Evolutionary conservation across 164 flowering plant genomes (phyloP).

Genomic region (Paratinospora sagittata): DNA sequence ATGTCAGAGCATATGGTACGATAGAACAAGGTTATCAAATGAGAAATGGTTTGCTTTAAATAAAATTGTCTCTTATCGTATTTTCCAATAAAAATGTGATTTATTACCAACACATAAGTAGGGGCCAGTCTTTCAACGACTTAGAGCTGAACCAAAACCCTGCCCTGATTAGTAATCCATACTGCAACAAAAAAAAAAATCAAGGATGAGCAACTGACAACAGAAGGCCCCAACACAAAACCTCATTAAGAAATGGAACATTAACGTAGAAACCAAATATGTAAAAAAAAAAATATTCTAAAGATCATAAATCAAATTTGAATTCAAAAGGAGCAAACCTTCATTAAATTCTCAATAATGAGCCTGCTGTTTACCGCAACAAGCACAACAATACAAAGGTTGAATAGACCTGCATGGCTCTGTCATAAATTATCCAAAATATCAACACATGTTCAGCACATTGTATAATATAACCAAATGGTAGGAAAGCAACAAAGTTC

Average conservation of each 20-base stretch:
- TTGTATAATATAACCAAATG: background rate
- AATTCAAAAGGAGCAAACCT: slow-evolving; percentile 44
- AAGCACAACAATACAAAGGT: slow-evolving; percentile 90
- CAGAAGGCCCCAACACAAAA: background rate
- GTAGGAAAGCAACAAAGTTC: background rate
- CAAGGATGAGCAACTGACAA: slow-evolving; percentile 9
- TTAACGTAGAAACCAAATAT: background rate
- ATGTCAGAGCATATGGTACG: background rate
- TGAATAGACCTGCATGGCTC: slow-evolving; percentile 98
- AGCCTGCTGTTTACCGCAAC: slow-evolving; percentile 93
- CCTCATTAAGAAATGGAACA: background rate
- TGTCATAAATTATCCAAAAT: slow-evolving; percentile 29
- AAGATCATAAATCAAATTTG: background rate
- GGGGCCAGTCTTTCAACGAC: slow-evolving; percentile 93
- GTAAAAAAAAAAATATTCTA: background rate
- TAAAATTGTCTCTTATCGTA: background rate
- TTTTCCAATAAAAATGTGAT: background rate
- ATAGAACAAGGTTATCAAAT: background rate
- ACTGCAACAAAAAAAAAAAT: slow-evolving; percentile 46
- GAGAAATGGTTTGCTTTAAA: background rate
- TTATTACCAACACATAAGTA: slow-evolving; percentile 88
- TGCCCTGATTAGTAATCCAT: slow-evolving; percentile 74
- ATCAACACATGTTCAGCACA: background rate
- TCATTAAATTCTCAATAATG: slow-evolving; percentile 93
- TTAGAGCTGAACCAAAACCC: slow-evolving; percentile 93